A percentile compares a stretch with the other conserved stretches of the same genome.
Conservation (phyloP, 495 filamentous ascomycete genomes). For the Hypoxylon rickii region DNA sequence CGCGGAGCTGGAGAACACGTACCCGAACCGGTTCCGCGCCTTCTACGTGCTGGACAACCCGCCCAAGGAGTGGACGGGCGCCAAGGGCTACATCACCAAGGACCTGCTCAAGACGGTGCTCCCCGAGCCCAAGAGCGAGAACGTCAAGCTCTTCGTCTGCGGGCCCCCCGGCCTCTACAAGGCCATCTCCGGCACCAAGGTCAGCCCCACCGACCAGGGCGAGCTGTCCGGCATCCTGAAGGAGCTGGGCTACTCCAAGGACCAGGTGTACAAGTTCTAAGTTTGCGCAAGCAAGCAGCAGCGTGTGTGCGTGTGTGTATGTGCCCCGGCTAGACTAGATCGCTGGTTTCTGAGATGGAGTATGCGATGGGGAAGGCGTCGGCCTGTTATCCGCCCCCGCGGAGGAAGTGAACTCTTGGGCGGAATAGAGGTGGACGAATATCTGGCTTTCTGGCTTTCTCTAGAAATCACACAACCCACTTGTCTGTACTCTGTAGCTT, state of each 20-base stretch:
- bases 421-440: conserved; percentile 9
- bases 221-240: conserved; percentile 82
- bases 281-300: background rate
- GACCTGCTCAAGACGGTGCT: conserved; percentile 90
- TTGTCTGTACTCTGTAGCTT: conserved; percentile 11
- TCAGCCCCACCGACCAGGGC: conserved; percentile 87
- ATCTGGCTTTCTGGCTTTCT: background rate
- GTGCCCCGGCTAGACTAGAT: conserved; percentile 1
- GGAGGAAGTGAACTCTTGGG: conserved; percentile 5
- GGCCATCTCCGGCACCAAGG: conserved; percentile 85
- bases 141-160: conserved; percentile 91
- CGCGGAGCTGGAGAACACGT: conserved; percentile 82
- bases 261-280: conserved; percentile 98
- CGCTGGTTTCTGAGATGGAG: too few species aligned
- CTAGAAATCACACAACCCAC: background rate
- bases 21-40: conserved; percentile 88
- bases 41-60: conserved; percentile 89
- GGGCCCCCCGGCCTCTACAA: conserved; percentile 94
- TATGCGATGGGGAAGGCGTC: conserved; percentile 1
- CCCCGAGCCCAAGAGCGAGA: conserved; percentile 84
- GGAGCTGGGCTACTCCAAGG: conserved; percentile 87
- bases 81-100: conserved; percentile 80
- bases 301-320: background rate
- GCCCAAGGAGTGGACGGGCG: conserved; percentile 77
- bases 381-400: background rate